A percentile compares a stretch with the other conserved stretches of the same genome.
Evolutionary conservation across 257 asterid species (phyloP).

Genomic region (Penstemon eatonii): DNA sequence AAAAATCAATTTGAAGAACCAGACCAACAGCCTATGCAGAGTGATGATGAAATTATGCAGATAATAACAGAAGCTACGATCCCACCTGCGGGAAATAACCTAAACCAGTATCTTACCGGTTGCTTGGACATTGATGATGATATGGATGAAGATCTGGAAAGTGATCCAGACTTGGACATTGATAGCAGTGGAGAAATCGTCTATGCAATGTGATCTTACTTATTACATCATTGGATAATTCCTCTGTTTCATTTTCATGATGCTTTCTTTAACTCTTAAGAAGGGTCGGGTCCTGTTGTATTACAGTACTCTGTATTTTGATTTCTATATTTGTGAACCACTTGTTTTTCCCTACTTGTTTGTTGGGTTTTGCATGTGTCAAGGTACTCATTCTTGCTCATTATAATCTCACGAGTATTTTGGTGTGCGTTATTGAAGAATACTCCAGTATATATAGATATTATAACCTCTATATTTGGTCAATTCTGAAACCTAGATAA

Average conservation of each 20-base stretch:
- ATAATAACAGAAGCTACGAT: conserved; percentile 85
- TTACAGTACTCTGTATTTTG: conserved; percentile 25
- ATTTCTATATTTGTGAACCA: conserved; percentile 13
- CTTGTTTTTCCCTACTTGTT: conserved; percentile 8
- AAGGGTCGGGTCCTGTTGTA: conserved; percentile 14
- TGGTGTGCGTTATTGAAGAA: too few relatives aligned
- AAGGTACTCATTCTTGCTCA: too few relatives aligned
- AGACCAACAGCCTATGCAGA: conserved; percentile 74
- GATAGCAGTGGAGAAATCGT: conserved; percentile 97
- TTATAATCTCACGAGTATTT: too few relatives aligned
- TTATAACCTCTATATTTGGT: too few relatives aligned
- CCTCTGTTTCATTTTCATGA: neutral
- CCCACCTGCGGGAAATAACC: conserved; percentile 79
- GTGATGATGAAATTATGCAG: conserved; percentile 85
- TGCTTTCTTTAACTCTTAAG: neutral
- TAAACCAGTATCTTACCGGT: conserved; percentile 71
- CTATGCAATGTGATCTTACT: conserved; percentile 60
- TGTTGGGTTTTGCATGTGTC: neutral
- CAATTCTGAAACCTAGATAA: too few relatives aligned
- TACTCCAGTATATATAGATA: too few relatives aligned
- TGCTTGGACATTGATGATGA: conserved; percentile 86
- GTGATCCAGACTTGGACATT: conserved; percentile 87
- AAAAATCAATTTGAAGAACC: conserved; percentile 80
- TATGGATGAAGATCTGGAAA: conserved; percentile 94
- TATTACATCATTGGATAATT: neutral